A percentile compares a stretch with the other conserved stretches of the same genome.
phyloP scores from a whole-genome alignment of 805 yeast genomes.

The Nakazawaea holstii region DNA sequence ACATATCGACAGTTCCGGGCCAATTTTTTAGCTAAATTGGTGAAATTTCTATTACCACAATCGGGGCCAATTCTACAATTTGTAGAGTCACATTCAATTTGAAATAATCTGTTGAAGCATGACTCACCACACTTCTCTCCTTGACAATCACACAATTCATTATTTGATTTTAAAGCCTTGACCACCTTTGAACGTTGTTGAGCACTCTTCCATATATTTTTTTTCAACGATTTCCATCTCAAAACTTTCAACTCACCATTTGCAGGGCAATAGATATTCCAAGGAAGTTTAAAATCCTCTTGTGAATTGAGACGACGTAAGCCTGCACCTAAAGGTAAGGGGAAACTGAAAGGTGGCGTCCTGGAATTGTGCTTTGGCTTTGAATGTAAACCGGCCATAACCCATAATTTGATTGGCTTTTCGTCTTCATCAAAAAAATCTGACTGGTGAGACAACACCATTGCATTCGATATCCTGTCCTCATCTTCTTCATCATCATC shows the following conservation, averaged over 20 bases:
- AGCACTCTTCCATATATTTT: conserved; percentile 14
- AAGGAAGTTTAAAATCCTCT: conserved; percentile 26
- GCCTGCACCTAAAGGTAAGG: conserved; percentile 19
- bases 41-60: conserved; percentile 35
- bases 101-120: conserved; percentile 26
- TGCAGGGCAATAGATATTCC: conserved; percentile 27
- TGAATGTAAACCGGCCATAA: conserved; percentile 17
- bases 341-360: conserved; percentile 12
- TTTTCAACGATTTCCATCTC: conserved; percentile 24
- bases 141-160: conserved; percentile 18
- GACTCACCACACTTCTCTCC: conserved; percentile 24
- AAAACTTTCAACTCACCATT: conserved; percentile 17
- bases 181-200: conserved; percentile 2
- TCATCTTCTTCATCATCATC: neutral
- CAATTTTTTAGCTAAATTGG: conserved; percentile 16
- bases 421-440: conserved; percentile 1
- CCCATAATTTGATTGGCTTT: conserved; percentile 15
- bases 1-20: conserved; percentile 17
- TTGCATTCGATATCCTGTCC: neutral
- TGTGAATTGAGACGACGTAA: conserved; percentile 13
- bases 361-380: conserved; percentile 9
- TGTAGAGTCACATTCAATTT: conserved; percentile 27
- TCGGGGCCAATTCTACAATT: conserved; percentile 27
- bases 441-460: neutral
- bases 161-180: conserved; percentile 1